Conservation (phyloP, 441 rosid species). For the Adansonia gregorii region DNA sequence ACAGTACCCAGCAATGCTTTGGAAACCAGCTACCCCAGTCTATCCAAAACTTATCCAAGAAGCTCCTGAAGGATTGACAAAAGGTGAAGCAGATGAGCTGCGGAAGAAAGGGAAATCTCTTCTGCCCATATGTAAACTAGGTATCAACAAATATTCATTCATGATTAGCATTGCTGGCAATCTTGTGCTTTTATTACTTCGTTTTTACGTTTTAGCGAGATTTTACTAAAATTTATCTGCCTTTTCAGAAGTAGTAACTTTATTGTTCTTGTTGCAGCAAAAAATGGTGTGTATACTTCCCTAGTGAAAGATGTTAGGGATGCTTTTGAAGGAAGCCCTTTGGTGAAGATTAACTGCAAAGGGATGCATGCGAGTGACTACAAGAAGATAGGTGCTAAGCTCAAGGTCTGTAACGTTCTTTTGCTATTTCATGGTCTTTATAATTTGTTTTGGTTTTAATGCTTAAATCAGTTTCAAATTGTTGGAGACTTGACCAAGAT, state of each 20-base stretch:
- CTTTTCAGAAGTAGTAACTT: background rate
- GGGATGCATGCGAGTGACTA: constrained; percentile 85
- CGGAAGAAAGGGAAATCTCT: constrained; percentile 74
- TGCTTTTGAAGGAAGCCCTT: constrained; percentile 82
- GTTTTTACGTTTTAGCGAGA: constrained; percentile 9
- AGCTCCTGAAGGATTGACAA: constrained; percentile 80
- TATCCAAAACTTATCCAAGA: constrained; percentile 92
- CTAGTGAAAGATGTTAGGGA: constrained; percentile 76
- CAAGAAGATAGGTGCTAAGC: constrained; percentile 93
- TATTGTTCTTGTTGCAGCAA: constrained; percentile 52
- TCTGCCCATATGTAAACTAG: constrained; percentile 78
- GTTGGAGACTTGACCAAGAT: background rate
- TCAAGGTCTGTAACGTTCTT: constrained; percentile 55
- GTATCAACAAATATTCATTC: constrained; percentile 34
- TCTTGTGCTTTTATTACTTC: background rate
- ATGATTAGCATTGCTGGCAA: background rate
- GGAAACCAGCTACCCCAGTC: constrained; percentile 97
- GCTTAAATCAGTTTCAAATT: background rate
- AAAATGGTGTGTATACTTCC: constrained; percentile 80
- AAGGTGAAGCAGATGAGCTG: constrained; percentile 66
- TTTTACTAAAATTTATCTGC: background rate
- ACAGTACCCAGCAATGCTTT: constrained; percentile 78
- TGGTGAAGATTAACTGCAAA: constrained; percentile 80
- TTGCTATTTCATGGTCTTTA: constrained; percentile 1
- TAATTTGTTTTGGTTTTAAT: background rate